These are phyloP conservation scores for Aegilops umbellulata DNA, from an alignment of 176 grass and related monocot genomes.

Conservation along the genomic window DNA sequence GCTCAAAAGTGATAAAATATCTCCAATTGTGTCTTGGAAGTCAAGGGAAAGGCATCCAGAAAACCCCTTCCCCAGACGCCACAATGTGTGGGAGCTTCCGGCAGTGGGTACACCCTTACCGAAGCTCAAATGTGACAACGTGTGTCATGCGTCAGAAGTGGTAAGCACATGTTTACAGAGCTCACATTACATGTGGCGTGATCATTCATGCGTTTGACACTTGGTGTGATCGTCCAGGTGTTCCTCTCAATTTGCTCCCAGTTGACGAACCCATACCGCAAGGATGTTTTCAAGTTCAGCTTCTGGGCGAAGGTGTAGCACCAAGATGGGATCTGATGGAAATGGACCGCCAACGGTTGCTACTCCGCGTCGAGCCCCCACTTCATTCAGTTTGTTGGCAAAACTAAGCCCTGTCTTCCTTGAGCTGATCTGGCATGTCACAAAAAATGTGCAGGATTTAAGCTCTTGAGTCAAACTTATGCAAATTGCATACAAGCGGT, in stretches of 20 bases:
- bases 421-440: neutral
- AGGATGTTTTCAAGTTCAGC: neutral
- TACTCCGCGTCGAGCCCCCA: neutral
- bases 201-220: neutral
- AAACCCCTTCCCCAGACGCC: rapidly evolving
- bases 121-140: neutral
- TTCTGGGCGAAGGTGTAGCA: neutral
- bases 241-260: neutral
- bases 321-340: neutral
- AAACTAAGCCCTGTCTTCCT: neutral
- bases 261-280: neutral
- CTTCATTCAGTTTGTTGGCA: neutral
- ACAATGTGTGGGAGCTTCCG: neutral
- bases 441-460: no score
- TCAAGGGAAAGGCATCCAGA: neutral
- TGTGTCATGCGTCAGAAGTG: neutral
- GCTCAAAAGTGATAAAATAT: neutral
- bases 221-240: neutral
- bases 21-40: neutral
- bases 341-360: neutral
- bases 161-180: neutral
- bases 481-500: neutral
- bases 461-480: neutral
- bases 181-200: neutral
- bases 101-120: neutral